Evolutionary conservation across 2,329 filamentous ascomycete genomes (phyloP), one percentile per base, ranked within the genome.

Genomic region (Paraconiothyrium brasiliense): DNA sequence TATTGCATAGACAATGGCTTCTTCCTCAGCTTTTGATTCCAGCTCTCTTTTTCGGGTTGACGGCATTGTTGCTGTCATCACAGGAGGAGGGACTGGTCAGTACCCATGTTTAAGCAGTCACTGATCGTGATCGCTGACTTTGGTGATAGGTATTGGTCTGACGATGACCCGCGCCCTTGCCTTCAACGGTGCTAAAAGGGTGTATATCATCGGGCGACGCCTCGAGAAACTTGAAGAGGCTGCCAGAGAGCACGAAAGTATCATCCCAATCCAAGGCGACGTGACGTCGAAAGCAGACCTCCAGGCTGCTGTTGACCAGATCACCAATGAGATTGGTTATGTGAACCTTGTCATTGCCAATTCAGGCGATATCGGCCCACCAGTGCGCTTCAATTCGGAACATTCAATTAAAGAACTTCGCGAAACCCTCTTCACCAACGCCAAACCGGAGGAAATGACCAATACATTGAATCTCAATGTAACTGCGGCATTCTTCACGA

Each of bases 401-500:
- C 11, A 43, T 24, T 54, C 50, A 9, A 43, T 54, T 22, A 54
- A 54, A 32, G 50, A 54, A 14, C 35, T 54, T 10, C 35, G 37
- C 5, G 54, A 57, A 10, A 35, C 46, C 1, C 48, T 69, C 24
- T 54, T 54, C 50, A 54, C 50, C 2, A 43, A 54, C 22, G 43
- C 43, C 35, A 47, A 59, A 3, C 57, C 57, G 2, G 54, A 60
- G 5, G 59, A 65, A 11, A 67, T 70, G 32, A 80, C 75, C 57
- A 75, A 79, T 7, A 59, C 59, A 4, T 61, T 63, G 32, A 44
- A 57, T 2, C 43, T 68, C 9, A 82, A 82, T 35, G 70, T 76
- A 3, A 79, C 75, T 0, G 80, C 76, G 4, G 67, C 75, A 0
- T 81, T 78, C 57, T 82, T 78, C 55, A 80, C 79, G 0, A 71